Evolutionary conservation across 176 grass and related monocot genomes (phyloP), one percentile per base, ranked within the genome.

Genomic region (Metroxylon sagu): DNA sequence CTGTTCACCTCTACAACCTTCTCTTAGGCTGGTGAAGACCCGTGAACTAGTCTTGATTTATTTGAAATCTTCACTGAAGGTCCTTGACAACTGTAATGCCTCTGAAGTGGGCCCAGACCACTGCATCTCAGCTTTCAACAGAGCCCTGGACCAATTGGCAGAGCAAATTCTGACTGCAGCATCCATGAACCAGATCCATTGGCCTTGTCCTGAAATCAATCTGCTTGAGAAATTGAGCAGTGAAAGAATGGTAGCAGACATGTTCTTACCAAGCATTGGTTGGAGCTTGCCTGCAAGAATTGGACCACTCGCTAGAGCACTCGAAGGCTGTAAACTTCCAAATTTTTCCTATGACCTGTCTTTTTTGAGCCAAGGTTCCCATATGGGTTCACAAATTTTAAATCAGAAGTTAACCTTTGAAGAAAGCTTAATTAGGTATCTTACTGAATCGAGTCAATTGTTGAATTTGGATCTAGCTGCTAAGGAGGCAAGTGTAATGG

Each of bases 71-170:
- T 72, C 80, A 76, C 56, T 77, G 67, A 59, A 73, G 19, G 26
- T 58, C 16, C 62, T 85, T 72, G 74, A 64, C 49, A 60, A 60
- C 43, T 57, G 10, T 74, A 76, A 56, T 75, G 43, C 72, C 27
- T 29, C 59, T 69, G 67, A 80, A 83, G 53, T 75, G 66, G 73
- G 79, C 5, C 93, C 93, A 61, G 73, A 85, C 26, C 48, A 78
- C 57, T 98, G 79, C 43, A 83, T 98, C 64, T 76, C 78, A 28
- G 79, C 64, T 60, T 85, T 89, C 74, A 98, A 92, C 48, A 71
- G 80, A 65, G 80, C 75, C 65, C 51, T 92, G 7, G 70, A 79
- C 64, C 67, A 70, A 74, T 69, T 83, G 18, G 51, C 25, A 52
- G 77, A 80, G 63, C 73, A 79, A 26, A 68, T 98, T 79, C 61